Conservation (phyloP, 2,329 filamentous ascomycete genomes). For the Aspergillus pseudoterreus region DNA sequence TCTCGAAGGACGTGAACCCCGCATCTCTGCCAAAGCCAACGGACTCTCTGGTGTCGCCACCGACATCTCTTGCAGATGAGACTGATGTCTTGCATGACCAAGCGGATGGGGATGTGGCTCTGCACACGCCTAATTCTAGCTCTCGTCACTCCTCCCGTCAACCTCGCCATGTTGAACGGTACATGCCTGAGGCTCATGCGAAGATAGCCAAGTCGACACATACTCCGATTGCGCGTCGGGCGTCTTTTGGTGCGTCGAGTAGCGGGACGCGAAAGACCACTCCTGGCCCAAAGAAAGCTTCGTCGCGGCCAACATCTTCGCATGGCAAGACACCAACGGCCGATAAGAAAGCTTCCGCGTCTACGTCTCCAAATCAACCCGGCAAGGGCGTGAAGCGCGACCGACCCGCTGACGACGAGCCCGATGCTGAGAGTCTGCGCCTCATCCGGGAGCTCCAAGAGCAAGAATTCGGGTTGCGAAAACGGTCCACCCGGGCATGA, state of each 20-base stretch:
- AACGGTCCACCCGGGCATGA: constrained; percentile 24
- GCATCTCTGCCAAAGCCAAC: constrained; percentile 29
- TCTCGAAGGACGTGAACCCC: constrained; percentile 25
- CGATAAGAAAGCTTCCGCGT: constrained; percentile 34
- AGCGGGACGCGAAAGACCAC: constrained; percentile 22
- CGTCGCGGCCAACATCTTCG: constrained; percentile 36
- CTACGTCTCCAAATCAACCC: constrained; percentile 25
- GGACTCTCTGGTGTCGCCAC: constrained; percentile 42
- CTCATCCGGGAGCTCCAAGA: constrained; percentile 45
- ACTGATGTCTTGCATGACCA: constrained; percentile 33
- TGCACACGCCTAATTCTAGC: constrained; percentile 38
- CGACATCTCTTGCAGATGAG: constrained; percentile 42
- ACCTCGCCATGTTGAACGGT: constrained; percentile 39
- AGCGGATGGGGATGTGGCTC: constrained; percentile 26
- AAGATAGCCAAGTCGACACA: constrained; percentile 24
- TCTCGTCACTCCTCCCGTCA: constrained; percentile 45
- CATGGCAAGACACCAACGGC: constrained; percentile 34
- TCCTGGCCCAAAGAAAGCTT: constrained; percentile 28
- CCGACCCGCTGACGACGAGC: constrained; percentile 25
- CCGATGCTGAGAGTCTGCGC: constrained; percentile 42
- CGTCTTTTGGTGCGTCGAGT: constrained; percentile 18
- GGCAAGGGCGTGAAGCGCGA: constrained; percentile 27
- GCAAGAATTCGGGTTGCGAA: constrained; percentile 43
- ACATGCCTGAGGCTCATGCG: constrained; percentile 31
- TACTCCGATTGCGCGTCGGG: constrained; percentile 19